These are phyloP conservation scores for Trichophyton verrucosum DNA, from an alignment of 2,329 filamentous ascomycete genomes.

Conservation along the genomic window DNA sequence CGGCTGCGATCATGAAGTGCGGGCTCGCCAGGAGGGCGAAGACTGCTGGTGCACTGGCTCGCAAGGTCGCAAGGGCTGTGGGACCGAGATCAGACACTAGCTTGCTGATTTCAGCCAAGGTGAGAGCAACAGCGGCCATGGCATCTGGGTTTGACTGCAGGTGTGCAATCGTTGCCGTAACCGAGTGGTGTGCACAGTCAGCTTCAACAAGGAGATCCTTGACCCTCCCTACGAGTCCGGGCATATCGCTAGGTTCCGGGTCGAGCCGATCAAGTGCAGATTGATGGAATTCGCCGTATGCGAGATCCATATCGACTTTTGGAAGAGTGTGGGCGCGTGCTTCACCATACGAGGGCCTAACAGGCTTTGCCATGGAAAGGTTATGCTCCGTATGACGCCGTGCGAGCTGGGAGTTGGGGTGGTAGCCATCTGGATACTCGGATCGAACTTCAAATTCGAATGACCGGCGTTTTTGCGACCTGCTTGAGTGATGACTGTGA, in stretches of 20 bases:
- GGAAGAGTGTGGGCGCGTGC: conserved; percentile 18
- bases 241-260: conserved; percentile 45
- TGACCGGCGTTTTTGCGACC: conserved; percentile 16
- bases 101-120: conserved; percentile 79
- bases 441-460: conserved; percentile 18
- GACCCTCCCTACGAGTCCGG: conserved; percentile 58
- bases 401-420: conserved; percentile 17
- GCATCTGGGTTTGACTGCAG: conserved; percentile 75
- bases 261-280: conserved; percentile 41
- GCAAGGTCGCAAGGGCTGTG: conserved; percentile 60
- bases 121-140: conserved; percentile 84
- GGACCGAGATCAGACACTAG: conserved; percentile 76
- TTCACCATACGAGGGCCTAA: conserved; percentile 12
- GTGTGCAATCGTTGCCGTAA: conserved; percentile 67
- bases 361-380: conserved; percentile 13
- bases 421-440: not conserved
- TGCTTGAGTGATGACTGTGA: conserved; percentile 20
- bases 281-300: conserved; percentile 73
- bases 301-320: conserved; percentile 73
- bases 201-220: conserved; percentile 73
- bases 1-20: conserved; percentile 86
- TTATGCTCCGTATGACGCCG: conserved; percentile 32
- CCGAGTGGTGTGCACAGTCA: conserved; percentile 76
- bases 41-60: conserved; percentile 69
- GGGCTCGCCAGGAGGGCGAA: conserved; percentile 79